These are phyloP conservation scores for Porpolomopsis calyptriformis DNA, from an alignment of 768 basidiomycete species.

Conservation along the genomic window DNA sequence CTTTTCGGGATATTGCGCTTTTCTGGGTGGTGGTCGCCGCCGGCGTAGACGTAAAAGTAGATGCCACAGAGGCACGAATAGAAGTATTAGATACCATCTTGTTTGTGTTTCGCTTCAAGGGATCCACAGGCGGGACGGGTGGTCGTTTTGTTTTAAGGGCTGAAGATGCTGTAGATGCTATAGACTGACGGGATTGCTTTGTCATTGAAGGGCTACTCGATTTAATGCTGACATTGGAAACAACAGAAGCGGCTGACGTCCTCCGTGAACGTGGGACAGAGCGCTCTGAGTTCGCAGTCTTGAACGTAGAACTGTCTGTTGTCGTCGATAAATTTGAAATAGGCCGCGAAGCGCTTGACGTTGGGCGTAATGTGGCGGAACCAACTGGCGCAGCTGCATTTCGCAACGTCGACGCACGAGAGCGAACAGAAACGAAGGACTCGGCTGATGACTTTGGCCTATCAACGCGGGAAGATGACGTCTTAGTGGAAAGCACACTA, in stretches of 20 bases:
- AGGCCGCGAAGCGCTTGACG: constrained; percentile 9
- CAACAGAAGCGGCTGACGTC: constrained; percentile 23
- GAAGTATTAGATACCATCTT: constrained; percentile 10
- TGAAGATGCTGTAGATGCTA: constrained; percentile 7
- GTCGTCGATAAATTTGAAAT: constrained; percentile 18
- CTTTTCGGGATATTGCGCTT: constrained; percentile 9
- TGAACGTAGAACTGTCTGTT: constrained; percentile 33
- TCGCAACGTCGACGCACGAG: constrained; percentile 23
- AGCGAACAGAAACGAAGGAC: constrained; percentile 24
- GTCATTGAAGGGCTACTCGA: constrained; percentile 2
- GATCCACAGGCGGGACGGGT: constrained; percentile 19
- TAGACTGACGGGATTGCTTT: constrained; percentile 8
- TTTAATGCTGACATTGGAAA: constrained; percentile 12
- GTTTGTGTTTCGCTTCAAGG: constrained; percentile 21
- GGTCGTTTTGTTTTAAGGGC: constrained; percentile 16
- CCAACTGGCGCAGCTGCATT: constrained; percentile 14
- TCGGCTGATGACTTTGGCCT: constrained; percentile 23
- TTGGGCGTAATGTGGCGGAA: constrained; percentile 8
- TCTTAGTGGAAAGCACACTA: not conserved
- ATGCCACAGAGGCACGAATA: constrained; percentile 12
- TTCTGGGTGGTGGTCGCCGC: constrained; percentile 18
- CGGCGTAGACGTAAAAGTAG: constrained; percentile 22
- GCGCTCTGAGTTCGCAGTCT: constrained; percentile 31
- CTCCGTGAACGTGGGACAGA: constrained; percentile 19
- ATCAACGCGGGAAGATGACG: not conserved